phyloP scores from a whole-genome alignment of 116 monocot genomes.

The Phalaenopsis hybrid region DNA sequence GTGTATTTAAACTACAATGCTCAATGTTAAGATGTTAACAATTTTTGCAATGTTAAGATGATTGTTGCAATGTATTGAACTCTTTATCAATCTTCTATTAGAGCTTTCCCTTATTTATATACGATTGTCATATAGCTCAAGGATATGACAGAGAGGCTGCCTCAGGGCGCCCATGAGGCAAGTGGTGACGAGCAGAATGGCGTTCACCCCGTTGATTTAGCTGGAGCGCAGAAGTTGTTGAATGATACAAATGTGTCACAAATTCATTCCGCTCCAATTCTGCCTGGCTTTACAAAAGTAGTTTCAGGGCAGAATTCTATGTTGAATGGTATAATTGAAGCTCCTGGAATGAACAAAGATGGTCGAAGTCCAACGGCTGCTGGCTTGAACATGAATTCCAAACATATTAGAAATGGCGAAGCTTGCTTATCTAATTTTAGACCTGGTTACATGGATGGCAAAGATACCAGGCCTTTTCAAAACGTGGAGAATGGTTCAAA shows the following conservation, averaged over 20 bases:
- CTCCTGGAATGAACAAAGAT: not conserved
- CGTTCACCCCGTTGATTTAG: slow-evolving; percentile 1
- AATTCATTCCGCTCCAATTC: not conserved
- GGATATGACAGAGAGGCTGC: slow-evolving; percentile 2
- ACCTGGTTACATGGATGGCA: no score
- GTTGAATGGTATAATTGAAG: not conserved
- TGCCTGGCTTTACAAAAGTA: not conserved
- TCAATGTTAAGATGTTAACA: no score
- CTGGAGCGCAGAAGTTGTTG: slow-evolving; percentile 2
- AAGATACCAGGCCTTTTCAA: not conserved
- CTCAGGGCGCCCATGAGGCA: not conserved
- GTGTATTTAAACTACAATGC: no score
- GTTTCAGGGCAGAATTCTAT: not conserved
- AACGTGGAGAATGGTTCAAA: not conserved
- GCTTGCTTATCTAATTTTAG: not conserved
- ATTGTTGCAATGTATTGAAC: no score
- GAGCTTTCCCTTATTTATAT: no score
- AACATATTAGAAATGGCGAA: not conserved
- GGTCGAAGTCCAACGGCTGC: no score
- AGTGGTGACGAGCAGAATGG: no score
- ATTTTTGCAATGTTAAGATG: no score
- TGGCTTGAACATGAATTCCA: not conserved
- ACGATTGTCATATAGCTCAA: not conserved
- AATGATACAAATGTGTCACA: no score
- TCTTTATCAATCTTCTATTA: no score